Evolutionary conservation across 495 filamentous ascomycete genomes (phyloP).

Genomic region (Penicillium malachiteum): DNA sequence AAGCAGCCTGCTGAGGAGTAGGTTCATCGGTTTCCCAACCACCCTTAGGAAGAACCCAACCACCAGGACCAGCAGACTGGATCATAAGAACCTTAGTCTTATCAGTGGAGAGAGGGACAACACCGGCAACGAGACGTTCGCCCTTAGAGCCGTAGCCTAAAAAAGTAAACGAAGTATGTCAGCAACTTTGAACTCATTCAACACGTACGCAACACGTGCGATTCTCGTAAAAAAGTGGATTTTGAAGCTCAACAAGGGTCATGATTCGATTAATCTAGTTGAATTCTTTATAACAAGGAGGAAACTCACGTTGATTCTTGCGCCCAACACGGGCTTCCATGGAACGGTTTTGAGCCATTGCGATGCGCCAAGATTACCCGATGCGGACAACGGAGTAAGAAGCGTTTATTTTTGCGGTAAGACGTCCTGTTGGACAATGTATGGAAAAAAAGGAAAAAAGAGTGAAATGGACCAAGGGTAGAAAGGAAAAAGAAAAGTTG

Average conservation of each 20-base stretch:
- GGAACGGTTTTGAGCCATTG: constrained; percentile 62
- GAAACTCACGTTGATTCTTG: constrained; percentile 71
- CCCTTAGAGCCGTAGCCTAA: constrained; percentile 88
- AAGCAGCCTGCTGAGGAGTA: constrained; percentile 64
- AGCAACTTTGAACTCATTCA: neutral
- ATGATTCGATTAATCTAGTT: too few relatives aligned
- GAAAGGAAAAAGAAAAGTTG: constrained; percentile 2
- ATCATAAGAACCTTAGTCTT: constrained; percentile 86
- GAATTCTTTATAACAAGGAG: neutral
- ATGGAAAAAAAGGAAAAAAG: constrained; percentile 20
- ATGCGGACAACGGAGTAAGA: constrained; percentile 3
- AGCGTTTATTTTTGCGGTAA: neutral
- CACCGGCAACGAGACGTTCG: constrained; percentile 91
- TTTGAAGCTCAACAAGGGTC: too few relatives aligned
- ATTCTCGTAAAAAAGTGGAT: too few relatives aligned
- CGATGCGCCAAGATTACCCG: constrained; percentile 20
- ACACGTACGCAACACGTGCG: too few relatives aligned
- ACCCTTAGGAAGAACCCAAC: constrained; percentile 96
- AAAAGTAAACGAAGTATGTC: constrained; percentile 10
- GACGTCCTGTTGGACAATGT: neutral
- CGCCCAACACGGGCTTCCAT: constrained; percentile 79
- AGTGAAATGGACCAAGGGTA: constrained; percentile 8
- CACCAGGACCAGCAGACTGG: constrained; percentile 80
- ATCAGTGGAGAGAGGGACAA: constrained; percentile 78
- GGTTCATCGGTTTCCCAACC: constrained; percentile 95